Evolutionary conservation across 2,329 filamentous ascomycete species (phyloP), one percentile per base, ranked within the genome.

Genomic region (Triangularia setosa): DNA sequence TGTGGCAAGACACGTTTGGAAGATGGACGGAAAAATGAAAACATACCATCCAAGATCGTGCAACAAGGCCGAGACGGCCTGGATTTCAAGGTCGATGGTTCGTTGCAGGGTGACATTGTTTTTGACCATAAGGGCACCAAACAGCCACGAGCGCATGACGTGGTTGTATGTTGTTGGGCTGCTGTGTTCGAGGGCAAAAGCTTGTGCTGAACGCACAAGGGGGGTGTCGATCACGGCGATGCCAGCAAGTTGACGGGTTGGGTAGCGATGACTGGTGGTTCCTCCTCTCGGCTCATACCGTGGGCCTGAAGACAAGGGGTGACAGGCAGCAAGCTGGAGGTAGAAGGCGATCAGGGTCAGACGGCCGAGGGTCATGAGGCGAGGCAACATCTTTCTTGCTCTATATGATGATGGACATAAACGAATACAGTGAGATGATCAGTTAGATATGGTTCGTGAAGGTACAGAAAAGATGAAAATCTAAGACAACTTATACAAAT

Each of bases 21-120:
- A 12, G 16, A 6, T 3, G 48, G 21, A 5, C 3, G 21, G 24
- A n/a, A 14, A 24, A 9, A 54, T 24, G 52, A 9, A 28, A 33
- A 11, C 24, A 25, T 55, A 55, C 79, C 76, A 80, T 16, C 79
- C 79, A 0, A 81, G 69, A 53, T 81, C 78, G 64, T 82, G 80
- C 25, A 81, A 71, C 16, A 81, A 72, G 1, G 75, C 71, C 1
- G 74, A 73, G 2, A 81, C 67, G 7, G 75, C 76, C 52, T 79
- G 75, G 16, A 76, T 74, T 63, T 80, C 78, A 1, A 67, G 62
- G 60, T 81, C 79, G 27, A 77, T 67, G n/a, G 63, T 33, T 9
- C 33, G 62, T 0, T 68, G 64, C 23, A 73, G 70, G 11, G 69
- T 69, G 14, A 60, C 60, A 63, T 69, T 70, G 59, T 69, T 64